Conservation (phyloP, 2,329 filamentous ascomycete genomes). For the Aspergillus unguis region DNA sequence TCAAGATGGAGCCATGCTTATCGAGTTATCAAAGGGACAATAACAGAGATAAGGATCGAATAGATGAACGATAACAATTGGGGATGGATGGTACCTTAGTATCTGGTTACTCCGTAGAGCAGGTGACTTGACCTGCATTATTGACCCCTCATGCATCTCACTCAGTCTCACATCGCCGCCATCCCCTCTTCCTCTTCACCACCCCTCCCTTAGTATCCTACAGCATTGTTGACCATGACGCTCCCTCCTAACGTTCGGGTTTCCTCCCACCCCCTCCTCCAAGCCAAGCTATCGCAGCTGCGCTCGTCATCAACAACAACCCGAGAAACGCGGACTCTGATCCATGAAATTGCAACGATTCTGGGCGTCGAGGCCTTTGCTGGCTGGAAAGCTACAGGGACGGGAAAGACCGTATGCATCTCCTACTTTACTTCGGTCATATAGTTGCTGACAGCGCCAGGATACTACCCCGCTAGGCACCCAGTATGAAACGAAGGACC, state of each 20-base stretch:
- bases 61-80: not conserved
- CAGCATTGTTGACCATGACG: conserved; percentile 20
- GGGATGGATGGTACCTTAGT: not conserved
- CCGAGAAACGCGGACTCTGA: conserved; percentile 73
- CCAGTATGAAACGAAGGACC: conserved; percentile 64
- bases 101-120: not conserved
- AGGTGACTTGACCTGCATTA: conserved; percentile 13
- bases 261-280: conserved; percentile 79
- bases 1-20: conserved; percentile 1
- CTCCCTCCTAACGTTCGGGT: conserved; percentile 64
- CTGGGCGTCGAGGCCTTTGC: conserved; percentile 77
- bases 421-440: not conserved
- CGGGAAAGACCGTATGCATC: conserved; percentile 59
- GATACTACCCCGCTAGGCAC: conserved; percentile 75
- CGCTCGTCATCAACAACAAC: conserved; percentile 68
- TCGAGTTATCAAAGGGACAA: not conserved
- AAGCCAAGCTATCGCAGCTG: conserved; percentile 85
- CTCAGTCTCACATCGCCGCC: not conserved
- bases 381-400: conserved; percentile 55
- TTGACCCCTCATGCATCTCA: conserved; percentile 10
- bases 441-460: conserved; percentile 41
- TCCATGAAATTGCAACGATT: conserved; percentile 83
- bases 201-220: not conserved
- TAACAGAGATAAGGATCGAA: not conserved
- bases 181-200: conserved; percentile 1